Evolutionary conservation across 768 basidiomycete species (phyloP), one percentile per base, ranked within the genome.

Genomic region (Leccinum longicurvipes): DNA sequence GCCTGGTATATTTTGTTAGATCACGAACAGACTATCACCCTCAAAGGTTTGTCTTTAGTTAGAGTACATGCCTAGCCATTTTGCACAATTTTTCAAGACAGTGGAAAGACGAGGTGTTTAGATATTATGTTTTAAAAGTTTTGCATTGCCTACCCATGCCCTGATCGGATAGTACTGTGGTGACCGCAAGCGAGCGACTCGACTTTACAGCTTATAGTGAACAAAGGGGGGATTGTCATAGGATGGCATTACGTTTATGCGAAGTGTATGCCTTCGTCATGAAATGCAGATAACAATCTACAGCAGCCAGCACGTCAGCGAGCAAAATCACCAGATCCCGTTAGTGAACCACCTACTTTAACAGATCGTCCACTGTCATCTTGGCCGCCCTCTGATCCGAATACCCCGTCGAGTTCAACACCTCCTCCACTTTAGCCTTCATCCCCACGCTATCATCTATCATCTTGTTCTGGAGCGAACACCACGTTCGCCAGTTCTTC

Each of bases 401-500:
- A 64, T 84, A 86, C 1, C 83, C 88, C 5, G 84, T 84, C 50
- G 89, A 84, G 6, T 76, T 72, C 21, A 96, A 73, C 48, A 95
- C 84, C 60, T 82, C 76, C 56, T 94, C 89, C 5, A 95, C 80
- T 50, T 83, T 80, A 23, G 73, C 71, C 67, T 83, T 85, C 70
- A 95, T 91, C 50, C 84, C 75, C 21, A 84, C 76, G 46, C 82
- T 81, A 55, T 90, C 87, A 46, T 87, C 83, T 31, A 89, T 73
- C 63, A 85, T 82, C 89, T 82, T 80, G 61, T 87, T 78, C 61
- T 88, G 85, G 64, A 89, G 80, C 3, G 93, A 84, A 66, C 90
- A 86, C 93, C 92, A 97, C 27, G 94, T 96, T 72, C 85, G 83
- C 78, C 89, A 89, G 69, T 98, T 98, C 63, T 85, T 83, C 72